Evolutionary conservation across 2,329 filamentous ascomycete genomes (phyloP).

Genomic region (Hypoxylon sp.): DNA sequence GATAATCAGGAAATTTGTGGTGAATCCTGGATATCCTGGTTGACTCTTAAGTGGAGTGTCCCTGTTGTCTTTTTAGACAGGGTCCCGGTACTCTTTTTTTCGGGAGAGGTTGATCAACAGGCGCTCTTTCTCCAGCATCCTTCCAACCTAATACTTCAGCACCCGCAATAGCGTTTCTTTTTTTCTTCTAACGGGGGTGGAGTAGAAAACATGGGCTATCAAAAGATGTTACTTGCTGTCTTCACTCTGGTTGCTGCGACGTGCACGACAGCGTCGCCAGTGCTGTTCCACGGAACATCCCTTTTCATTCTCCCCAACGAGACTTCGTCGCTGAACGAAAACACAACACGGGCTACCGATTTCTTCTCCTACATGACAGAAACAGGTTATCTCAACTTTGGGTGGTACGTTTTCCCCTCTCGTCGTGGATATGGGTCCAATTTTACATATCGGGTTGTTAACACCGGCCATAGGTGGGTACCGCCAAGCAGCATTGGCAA

Average conservation of each 20-base stretch:
- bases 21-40: neutral
- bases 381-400: conserved; percentile 19
- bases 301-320: neutral
- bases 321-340: neutral
- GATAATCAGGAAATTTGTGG: neutral
- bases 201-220: neutral
- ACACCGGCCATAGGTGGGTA: conserved; percentile 11
- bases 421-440: neutral
- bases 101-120: neutral
- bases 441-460: neutral
- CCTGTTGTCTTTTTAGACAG: neutral
- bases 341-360: conserved; percentile 1
- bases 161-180: neutral
- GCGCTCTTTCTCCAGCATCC: neutral
- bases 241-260: neutral
- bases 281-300: conserved; percentile 10
- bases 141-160: neutral
- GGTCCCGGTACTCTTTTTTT: too few species aligned
- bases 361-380: conserved; percentile 25
- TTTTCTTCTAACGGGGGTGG: neutral
- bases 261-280: neutral
- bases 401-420: conserved; percentile 14
- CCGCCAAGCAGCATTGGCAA: neutral
- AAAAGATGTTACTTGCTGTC: conserved; percentile 2
- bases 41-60: conserved; percentile 1